These are phyloP conservation scores for Gloeostereum incarnatum DNA, from an alignment of 768 basidiomycete genomes.

Conservation along the genomic window DNA sequence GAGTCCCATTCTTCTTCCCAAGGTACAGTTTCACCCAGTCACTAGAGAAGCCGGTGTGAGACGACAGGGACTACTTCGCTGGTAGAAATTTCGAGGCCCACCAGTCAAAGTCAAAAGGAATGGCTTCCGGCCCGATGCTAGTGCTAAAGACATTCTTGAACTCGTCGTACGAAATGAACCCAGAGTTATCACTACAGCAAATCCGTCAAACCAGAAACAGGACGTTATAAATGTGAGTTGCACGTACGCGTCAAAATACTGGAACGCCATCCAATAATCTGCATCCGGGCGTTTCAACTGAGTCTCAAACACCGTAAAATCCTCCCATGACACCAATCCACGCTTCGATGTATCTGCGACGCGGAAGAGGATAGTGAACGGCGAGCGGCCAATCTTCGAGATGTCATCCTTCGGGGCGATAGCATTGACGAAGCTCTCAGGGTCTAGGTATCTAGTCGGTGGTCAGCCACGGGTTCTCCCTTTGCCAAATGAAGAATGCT, in stretches of 20 bases:
- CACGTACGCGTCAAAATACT: slow-evolving; percentile 89
- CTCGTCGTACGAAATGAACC: slow-evolving; percentile 87
- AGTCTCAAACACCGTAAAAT: slow-evolving; percentile 94
- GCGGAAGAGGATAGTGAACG: slow-evolving; percentile 85
- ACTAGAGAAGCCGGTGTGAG: slow-evolving; percentile 27
- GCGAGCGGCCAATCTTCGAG: slow-evolving; percentile 76
- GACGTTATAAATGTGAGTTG: neutral
- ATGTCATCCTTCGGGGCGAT: slow-evolving; percentile 86
- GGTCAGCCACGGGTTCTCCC: too few species aligned
- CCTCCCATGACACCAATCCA: slow-evolving; percentile 85
- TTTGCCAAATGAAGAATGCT: too few species aligned
- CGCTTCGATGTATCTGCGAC: slow-evolving; percentile 75
- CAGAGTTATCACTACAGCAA: slow-evolving; percentile 69
- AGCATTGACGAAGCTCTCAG: slow-evolving; percentile 87
- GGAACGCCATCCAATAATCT: slow-evolving; percentile 95
- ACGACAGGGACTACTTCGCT: neutral
- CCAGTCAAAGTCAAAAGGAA: slow-evolving; percentile 96
- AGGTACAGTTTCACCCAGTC: slow-evolving; percentile 97
- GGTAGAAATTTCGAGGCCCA: slow-evolving; percentile 18
- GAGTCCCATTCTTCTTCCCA: slow-evolving; percentile 84
- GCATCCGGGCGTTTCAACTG: slow-evolving; percentile 90
- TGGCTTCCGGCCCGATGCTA: slow-evolving; percentile 67
- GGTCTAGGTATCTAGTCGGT: slow-evolving; percentile 67
- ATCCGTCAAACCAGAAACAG: slow-evolving; percentile 10
- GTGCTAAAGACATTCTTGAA: slow-evolving; percentile 88